Percentiles rank a stretch among this genome's conserved stretches.
phyloP scores from a whole-genome alignment of 352 stramenopile genomes.

The Globisporangium sylvaticum region DNA sequence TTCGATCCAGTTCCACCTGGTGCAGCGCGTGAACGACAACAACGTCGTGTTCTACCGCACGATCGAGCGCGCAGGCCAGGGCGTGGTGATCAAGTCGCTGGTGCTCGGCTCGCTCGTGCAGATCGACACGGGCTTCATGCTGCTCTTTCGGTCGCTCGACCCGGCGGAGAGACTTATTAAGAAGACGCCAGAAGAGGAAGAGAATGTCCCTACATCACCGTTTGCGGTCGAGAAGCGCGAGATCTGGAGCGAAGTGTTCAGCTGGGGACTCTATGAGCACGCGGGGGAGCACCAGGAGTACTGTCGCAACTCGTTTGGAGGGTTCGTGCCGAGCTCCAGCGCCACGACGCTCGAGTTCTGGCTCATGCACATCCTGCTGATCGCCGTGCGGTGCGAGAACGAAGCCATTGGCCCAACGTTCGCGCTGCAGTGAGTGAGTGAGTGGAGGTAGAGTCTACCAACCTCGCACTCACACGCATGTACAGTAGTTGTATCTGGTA shows the following conservation, averaged over 20 bases:
- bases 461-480: neutral
- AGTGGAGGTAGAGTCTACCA: too few relatives aligned
- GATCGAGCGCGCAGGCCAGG: conserved; percentile 39
- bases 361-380: conserved; percentile 67
- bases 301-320: conserved; percentile 61
- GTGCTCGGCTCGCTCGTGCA: conserved; percentile 53
- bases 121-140: conserved; percentile 50
- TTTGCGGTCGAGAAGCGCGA: conserved; percentile 25
- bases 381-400: conserved; percentile 60
- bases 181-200: neutral
- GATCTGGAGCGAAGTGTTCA: conserved; percentile 59
- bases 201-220: conserved; percentile 6
- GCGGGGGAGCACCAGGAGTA: conserved; percentile 29
- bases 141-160: conserved; percentile 62
- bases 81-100: conserved; percentile 47
- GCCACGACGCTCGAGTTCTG: conserved; percentile 56
- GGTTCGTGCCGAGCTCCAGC: conserved; percentile 41
- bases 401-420: conserved; percentile 56
- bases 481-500: neutral
- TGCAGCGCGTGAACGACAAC: conserved; percentile 48
- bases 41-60: conserved; percentile 69
- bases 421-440: conserved; percentile 23
- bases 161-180: conserved; percentile 20
- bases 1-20: conserved; percentile 42
- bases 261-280: conserved; percentile 59